Evolutionary conservation across 2,329 filamentous ascomycete genomes (phyloP), one percentile per base, ranked within the genome.

Genomic region (Huntiella abstrusa): DNA sequence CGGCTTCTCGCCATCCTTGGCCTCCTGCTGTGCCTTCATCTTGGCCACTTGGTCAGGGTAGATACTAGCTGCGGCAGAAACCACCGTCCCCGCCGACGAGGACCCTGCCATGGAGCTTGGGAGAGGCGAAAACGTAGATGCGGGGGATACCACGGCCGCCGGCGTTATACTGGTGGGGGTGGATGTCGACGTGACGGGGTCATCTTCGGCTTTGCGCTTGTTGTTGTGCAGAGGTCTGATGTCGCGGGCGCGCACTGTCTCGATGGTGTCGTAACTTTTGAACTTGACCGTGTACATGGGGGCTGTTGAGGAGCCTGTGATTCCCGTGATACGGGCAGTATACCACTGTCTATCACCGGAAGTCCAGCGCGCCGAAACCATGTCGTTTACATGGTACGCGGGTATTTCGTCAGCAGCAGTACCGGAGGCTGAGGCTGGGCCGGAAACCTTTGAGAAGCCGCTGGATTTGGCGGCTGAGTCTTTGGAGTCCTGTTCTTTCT

Each of bases 221-320:
- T 73, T 78, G 43, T 75, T 73, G 33, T 28, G 22, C 8, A 91
- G 65, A 43, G 86, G 83, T 55, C 83, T 79, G 53, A 95, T 83
- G 57, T 96, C 86, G 61, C 81, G 80, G 51, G 81, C 76, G 50
- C 79, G 75, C 51, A 93, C 64, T 33, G 83, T 91, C 62, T 94
- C 86, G 40, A 80, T 84, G 16, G 73, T 85, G 52, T 80, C 75
- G 64, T 96, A 96, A 56, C 77, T 83, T 64, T 92, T 88, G 69
- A 96, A 98, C 55, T 83, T 91, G 61, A 98, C 87, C 41, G 84
- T 81, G 60, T 95, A 98, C 52, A 95, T 83, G 33, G 87, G 88
- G 45, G 84, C 83, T 38, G 77, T 82, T n/a, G 80, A 79, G 6
- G 86, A 94, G 49, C 91, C 91, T 16, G 88, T 95, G 55, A 95